Evolutionary conservation across 805 yeast genomes (phyloP), one percentile per base, ranked within the genome.

Genomic region (Debaryomyces maramus): DNA sequence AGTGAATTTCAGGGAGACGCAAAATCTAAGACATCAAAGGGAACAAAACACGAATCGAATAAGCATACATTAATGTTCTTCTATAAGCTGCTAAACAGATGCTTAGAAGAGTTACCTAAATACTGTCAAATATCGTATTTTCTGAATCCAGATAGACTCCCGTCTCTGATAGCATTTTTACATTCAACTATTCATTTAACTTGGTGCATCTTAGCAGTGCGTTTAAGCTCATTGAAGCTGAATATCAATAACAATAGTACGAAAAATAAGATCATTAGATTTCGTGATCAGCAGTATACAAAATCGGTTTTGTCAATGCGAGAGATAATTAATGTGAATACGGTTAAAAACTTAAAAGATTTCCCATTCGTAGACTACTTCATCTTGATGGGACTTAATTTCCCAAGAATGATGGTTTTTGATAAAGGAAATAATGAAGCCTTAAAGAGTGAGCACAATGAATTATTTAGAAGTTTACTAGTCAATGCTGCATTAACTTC

Each of bases 151-250:
- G 34, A 31, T 19, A 19, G 33, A 17, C 13, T 39, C n/a, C 52
- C 55, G 2, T 53, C 55, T 3, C 43, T 46, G 29, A 42, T 55
- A 7, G 38, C 50, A 6, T 48, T 46, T 34, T 37, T 53, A 27
- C 56, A 53, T 32, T 38, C 51, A 34, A 35, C 43, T 9, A 36
- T 28, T 10, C 44, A 46, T 30, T 37, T 52, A 28, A 40, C 46
- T 10, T 55, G 57, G 58, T 53, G 55, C 36, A 41, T 47, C 8
- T 30, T 52, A 13, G 48, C 56, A 3, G 46, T 51, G 4, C 38
- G 58, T 36, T 32, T 52, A 24, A 24, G 28, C 11, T 13, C 34
- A 32, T 24, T 51, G 6, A 38, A 31, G 17, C 30, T 22, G 2
- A 21, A 30, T 10, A 16, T 15, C n/a, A 36, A 17, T n/a, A 23